A percentile compares a stretch with the other conserved stretches of the same genome.
Conservation (phyloP, 306 rosid genomes). For the Abrus precatorius region DNA sequence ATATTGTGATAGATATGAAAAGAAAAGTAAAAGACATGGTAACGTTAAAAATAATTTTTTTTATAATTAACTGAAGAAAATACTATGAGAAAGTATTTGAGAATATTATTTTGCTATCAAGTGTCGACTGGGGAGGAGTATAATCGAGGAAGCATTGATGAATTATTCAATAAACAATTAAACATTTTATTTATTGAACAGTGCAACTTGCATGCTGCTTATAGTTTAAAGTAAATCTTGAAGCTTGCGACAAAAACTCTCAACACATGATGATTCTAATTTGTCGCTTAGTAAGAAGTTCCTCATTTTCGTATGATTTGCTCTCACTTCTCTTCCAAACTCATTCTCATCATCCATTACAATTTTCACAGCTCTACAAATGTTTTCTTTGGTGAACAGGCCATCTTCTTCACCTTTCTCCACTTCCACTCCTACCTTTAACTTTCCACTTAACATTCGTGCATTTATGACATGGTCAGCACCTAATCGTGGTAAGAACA, state of each 20-base stretch:
- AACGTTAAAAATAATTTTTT: too few relatives aligned
- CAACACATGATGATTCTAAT: constrained; percentile 35
- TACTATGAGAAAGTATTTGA: too few relatives aligned
- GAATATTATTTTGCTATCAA: too few relatives aligned
- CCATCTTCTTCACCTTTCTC: constrained; percentile 72
- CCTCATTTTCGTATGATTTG: constrained; percentile 53
- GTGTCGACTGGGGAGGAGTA: too few relatives aligned
- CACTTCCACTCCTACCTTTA: constrained; percentile 63
- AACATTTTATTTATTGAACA: too few relatives aligned
- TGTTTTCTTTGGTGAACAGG: constrained; percentile 55
- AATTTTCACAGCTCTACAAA: constrained; percentile 50
- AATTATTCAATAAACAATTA: too few relatives aligned
- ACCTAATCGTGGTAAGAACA: constrained; percentile 51
- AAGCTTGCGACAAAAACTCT: constrained; percentile 37
- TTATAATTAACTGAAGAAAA: too few relatives aligned
- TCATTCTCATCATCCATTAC: constrained; percentile 64
- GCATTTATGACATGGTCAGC: constrained; percentile 60
- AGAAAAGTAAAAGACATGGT: too few relatives aligned
- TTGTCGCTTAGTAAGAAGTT: constrained; percentile 3
- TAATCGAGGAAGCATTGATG: too few relatives aligned
- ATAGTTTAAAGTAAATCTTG: neutral
- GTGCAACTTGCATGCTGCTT: too few relatives aligned
- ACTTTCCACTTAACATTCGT: constrained; percentile 38
- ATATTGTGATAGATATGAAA: too few relatives aligned
- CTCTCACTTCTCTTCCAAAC: constrained; percentile 50